These are phyloP conservation scores for Trichomonascus vanleenenianus DNA, from an alignment of 805 yeast species.

Conservation along the genomic window DNA sequence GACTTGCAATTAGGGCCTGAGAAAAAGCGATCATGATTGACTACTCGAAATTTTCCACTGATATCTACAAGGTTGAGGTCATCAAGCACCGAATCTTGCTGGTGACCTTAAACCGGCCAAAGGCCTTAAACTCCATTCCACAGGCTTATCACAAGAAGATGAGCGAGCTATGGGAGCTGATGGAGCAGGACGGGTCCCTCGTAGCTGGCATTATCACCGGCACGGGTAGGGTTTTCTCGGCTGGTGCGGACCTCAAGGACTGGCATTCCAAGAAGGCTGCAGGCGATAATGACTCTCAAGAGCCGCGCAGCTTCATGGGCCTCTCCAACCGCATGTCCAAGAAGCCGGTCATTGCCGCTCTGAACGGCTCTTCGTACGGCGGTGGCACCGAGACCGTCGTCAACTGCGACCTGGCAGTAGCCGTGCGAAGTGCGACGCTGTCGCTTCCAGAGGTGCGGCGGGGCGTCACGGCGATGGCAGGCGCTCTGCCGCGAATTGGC, in stretches of 20 bases:
- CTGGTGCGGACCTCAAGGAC: conserved; percentile 25
- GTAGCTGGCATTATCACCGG: conserved; percentile 23
- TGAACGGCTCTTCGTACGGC: conserved; percentile 23
- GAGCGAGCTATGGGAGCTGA: conserved; percentile 14
- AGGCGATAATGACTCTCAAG: neutral
- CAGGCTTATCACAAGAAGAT: conserved; percentile 11
- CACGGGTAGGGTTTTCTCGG: conserved; percentile 21
- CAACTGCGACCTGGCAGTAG: conserved; percentile 24
- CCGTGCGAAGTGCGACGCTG: conserved; percentile 16
- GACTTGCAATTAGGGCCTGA: too few relatives aligned
- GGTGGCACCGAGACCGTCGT: conserved; percentile 24
- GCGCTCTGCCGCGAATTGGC: conserved; percentile 23
- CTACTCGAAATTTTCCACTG: conserved; percentile 4
- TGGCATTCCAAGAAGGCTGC: conserved; percentile 6
- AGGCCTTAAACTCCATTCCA: conserved; percentile 16
- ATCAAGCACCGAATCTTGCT: conserved; percentile 10
- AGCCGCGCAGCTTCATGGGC: conserved; percentile 16
- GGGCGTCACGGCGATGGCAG: conserved; percentile 23
- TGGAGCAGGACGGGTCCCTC: conserved; percentile 16
- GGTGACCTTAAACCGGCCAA: conserved; percentile 17
- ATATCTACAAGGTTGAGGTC: conserved; percentile 13
- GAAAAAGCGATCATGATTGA: neutral
- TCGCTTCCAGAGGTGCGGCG: conserved; percentile 22
- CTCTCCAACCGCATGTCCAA: conserved; percentile 18
- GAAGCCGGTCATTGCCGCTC: conserved; percentile 24